phyloP scores from a whole-genome alignment of 495 filamentous ascomycete genomes.

The Hypomontagnella submonticulosa region DNA sequence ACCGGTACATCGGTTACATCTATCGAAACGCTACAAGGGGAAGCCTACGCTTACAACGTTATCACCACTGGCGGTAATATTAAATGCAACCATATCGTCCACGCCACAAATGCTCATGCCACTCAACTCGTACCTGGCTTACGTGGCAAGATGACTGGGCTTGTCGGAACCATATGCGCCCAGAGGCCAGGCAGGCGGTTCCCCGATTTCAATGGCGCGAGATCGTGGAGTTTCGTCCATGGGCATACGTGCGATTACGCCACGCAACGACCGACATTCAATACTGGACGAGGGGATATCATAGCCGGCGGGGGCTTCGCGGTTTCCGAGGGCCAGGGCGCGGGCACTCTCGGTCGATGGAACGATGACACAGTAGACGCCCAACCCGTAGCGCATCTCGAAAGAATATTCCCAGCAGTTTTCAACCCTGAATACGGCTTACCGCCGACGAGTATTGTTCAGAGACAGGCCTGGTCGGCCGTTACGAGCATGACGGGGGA shows the following conservation, averaged over 20 bases:
- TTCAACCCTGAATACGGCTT: slow-evolving; percentile 27
- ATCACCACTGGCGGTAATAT: slow-evolving; percentile 52
- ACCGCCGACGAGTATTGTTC: slow-evolving; percentile 2
- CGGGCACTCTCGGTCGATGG: slow-evolving; percentile 48
- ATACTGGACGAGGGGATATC: slow-evolving; percentile 37
- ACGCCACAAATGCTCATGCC: slow-evolving; percentile 61
- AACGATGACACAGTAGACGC: slow-evolving; percentile 48
- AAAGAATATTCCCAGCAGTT: slow-evolving; percentile 39
- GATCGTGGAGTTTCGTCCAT: slow-evolving; percentile 49
- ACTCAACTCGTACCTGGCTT: slow-evolving; percentile 59
- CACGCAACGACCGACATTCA: slow-evolving; percentile 44
- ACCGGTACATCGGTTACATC: slow-evolving; percentile 50
- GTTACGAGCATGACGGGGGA: slow-evolving; percentile 60
- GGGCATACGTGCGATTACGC: slow-evolving; percentile 52
- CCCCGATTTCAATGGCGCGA: slow-evolving; percentile 16
- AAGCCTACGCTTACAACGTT: slow-evolving; percentile 45
- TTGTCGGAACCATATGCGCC: slow-evolving; percentile 60
- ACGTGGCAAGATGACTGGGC: slow-evolving; percentile 55
- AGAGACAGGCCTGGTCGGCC: slow-evolving; percentile 54
- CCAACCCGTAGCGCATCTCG: slow-evolving; percentile 40
- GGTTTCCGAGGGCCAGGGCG: slow-evolving; percentile 41
- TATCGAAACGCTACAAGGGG: slow-evolving; percentile 4
- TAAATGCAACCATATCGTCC: slow-evolving; percentile 55
- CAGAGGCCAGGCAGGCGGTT: slow-evolving; percentile 47
- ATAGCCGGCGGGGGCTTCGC: slow-evolving; percentile 54